Percentiles rank a stretch among this genome's conserved stretches.
These are phyloP conservation scores for Epichloe elymi DNA, from an alignment of 2,329 filamentous ascomycete species.

Conservation along the genomic window DNA sequence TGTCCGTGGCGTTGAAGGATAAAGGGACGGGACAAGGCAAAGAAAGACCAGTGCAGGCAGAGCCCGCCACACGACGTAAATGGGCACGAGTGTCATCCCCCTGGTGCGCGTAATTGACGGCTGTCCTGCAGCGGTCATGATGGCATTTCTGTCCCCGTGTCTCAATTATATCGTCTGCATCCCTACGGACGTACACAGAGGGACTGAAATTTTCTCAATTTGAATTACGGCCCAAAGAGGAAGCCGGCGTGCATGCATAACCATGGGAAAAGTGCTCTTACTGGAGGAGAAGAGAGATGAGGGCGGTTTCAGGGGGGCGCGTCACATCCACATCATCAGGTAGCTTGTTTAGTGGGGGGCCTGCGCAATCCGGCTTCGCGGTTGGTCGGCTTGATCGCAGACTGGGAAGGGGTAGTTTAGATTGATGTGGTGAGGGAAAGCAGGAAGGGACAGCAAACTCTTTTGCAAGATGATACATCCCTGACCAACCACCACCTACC, in stretches of 20 bases:
- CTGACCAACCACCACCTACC: no score
- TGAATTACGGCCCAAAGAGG: background rate
- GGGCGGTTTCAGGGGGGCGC: conserved; percentile 7
- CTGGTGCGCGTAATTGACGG: background rate
- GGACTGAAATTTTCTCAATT: background rate
- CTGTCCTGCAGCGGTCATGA: background rate
- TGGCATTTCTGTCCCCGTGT: background rate
- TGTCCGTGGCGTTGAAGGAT: background rate
- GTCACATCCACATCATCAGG: conserved; percentile 1
- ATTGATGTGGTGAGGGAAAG: no score
- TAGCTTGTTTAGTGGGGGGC: conserved; percentile 4
- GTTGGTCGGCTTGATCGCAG: background rate
- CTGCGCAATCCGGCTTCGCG: background rate
- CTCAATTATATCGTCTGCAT: background rate
- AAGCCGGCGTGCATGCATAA: background rate
- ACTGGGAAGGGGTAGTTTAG: no score
- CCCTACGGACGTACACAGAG: background rate
- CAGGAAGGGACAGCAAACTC: no score
- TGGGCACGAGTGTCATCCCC: no score
- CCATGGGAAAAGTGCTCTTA: background rate
- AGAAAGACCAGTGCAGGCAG: background rate
- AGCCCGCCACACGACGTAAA: background rate
- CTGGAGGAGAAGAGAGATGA: conserved; percentile 5
- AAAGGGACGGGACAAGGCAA: background rate
- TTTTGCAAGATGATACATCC: no score